A percentile compares a stretch with the other conserved stretches of the same genome.
Conservation (phyloP, 2,329 filamentous ascomycete genomes). For the Phaeophleospora eucalypticola region DNA sequence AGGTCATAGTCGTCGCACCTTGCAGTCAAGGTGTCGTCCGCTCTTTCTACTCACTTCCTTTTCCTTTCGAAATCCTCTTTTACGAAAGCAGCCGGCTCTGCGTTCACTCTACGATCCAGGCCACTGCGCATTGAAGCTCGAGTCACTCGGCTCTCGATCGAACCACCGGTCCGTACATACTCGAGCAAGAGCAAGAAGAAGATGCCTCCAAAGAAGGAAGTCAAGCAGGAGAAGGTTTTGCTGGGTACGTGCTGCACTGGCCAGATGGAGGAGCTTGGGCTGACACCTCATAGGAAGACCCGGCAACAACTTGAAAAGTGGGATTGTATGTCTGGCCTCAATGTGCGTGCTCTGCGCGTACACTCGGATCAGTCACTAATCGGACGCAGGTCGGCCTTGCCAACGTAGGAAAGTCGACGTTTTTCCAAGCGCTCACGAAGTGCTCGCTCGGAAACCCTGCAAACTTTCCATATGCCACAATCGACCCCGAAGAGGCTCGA, state of each 20-base stretch:
- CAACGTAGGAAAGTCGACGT: constrained; percentile 98
- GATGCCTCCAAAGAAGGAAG: constrained; percentile 94
- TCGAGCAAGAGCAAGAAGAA: constrained; percentile 53
- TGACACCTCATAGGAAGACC: constrained; percentile 60
- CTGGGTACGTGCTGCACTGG: constrained; percentile 41
- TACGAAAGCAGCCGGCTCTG: constrained; percentile 34
- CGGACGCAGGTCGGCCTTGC: constrained; percentile 81
- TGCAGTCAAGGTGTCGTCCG: constrained; percentile 25
- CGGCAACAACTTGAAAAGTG: constrained; percentile 97
- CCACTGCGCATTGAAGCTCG: constrained; percentile 11
- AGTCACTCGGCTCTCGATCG: constrained; percentile 12
- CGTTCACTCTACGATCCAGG: constrained; percentile 22
- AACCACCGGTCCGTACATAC: constrained; percentile 41
- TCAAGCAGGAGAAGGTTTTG: constrained; percentile 91
- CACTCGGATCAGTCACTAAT: constrained; percentile 39
- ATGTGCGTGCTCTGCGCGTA: constrained; percentile 32
- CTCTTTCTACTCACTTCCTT: constrained; percentile 24
- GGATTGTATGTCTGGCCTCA: constrained; percentile 70
- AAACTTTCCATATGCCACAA: constrained; percentile 99
- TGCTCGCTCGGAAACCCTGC: constrained; percentile 90
- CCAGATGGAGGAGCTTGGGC: background rate
- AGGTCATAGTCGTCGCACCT: constrained; percentile 28
- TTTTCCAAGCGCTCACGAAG: constrained; percentile 99
- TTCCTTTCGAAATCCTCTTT: constrained; percentile 21
- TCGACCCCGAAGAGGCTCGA: constrained; percentile 95